Conservation (phyloP, 2,329 filamentous ascomycete genomes). For the Cephalotrichum gorgonifer region DNA sequence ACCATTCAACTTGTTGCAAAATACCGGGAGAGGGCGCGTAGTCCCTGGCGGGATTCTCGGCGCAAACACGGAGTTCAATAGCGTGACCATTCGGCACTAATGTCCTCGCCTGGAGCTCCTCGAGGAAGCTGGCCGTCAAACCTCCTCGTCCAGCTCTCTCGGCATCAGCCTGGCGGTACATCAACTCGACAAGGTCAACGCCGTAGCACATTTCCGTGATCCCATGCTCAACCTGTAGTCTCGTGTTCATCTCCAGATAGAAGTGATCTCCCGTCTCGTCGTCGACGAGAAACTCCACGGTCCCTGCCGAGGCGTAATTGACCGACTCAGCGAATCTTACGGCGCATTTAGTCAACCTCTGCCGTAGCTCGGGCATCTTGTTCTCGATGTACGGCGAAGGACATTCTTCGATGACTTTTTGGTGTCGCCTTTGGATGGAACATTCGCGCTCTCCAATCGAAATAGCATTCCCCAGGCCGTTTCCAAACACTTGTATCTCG, state of each 20-base stretch:
- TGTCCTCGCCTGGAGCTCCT: neutral
- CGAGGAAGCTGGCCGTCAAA: neutral
- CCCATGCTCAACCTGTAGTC: conserved; percentile 28
- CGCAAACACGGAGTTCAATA: conserved; percentile 32
- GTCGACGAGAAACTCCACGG: conserved; percentile 34
- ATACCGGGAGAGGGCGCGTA: conserved; percentile 17
- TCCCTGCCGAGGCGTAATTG: conserved; percentile 16
- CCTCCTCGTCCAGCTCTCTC: neutral
- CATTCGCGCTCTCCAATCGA: conserved; percentile 57
- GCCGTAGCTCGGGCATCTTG: neutral
- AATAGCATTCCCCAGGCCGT: conserved; percentile 45
- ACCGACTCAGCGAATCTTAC: neutral
- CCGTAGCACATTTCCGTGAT: neutral
- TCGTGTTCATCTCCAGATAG: conserved; percentile 38
- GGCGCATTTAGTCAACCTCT: conserved; percentile 15
- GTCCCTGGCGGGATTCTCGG: conserved; percentile 26
- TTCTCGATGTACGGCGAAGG: conserved; percentile 48
- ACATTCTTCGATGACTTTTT: conserved; percentile 62
- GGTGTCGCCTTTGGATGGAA: conserved; percentile 56
- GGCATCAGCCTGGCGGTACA: neutral
- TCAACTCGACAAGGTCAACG: neutral
- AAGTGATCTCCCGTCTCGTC: conserved; percentile 24
- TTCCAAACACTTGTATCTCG: conserved; percentile 59
- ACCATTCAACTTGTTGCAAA: neutral
- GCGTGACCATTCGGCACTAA: conserved; percentile 23